Percentiles rank a stretch among this genome's conserved stretches.
These are phyloP conservation scores for Picea sitchensis DNA, from an alignment of 75 land plant species.

Conservation along the genomic window DNA sequence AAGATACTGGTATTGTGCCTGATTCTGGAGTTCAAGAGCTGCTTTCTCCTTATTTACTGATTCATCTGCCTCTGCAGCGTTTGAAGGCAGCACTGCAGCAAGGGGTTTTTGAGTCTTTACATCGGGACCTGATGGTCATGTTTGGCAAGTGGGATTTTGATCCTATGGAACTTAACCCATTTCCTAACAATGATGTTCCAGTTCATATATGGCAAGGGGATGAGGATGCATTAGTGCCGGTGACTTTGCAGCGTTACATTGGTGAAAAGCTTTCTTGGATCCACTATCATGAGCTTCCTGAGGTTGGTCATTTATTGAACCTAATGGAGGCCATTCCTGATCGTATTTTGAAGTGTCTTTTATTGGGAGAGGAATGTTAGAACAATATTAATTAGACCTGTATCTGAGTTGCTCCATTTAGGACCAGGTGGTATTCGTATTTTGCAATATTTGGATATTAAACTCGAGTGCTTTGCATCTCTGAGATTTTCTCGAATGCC, in stretches of 20 bases:
- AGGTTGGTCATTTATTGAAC: constrained; percentile 55
- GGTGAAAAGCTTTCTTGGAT: constrained; percentile 65
- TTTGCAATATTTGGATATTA: not conserved
- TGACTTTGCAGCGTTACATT: constrained; percentile 53
- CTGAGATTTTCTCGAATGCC: not conserved
- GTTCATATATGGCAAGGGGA: constrained; percentile 89
- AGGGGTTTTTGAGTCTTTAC: constrained; percentile 52
- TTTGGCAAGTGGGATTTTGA: constrained; percentile 68
- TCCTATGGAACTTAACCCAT: constrained; percentile 67
- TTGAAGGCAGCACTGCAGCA: constrained; percentile 34
- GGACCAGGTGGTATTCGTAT: not conserved
- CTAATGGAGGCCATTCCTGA: constrained; percentile 39
- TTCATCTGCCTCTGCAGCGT: not conserved
- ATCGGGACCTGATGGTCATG: constrained; percentile 54
- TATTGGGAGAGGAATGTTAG: constrained; percentile 28
- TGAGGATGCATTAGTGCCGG: constrained; percentile 65
- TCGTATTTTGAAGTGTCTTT: constrained; percentile 35
- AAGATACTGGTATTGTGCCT: not conserved
- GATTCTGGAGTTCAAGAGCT: not conserved
- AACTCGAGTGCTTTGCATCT: not conserved
- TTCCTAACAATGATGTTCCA: constrained; percentile 39
- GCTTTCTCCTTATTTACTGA: not conserved
- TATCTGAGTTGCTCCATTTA: not conserved
- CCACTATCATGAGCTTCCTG: constrained; percentile 63
- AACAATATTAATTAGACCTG: not conserved